Conservation (phyloP, 176 grass and related monocot genomes). For the Musa itinerans region DNA sequence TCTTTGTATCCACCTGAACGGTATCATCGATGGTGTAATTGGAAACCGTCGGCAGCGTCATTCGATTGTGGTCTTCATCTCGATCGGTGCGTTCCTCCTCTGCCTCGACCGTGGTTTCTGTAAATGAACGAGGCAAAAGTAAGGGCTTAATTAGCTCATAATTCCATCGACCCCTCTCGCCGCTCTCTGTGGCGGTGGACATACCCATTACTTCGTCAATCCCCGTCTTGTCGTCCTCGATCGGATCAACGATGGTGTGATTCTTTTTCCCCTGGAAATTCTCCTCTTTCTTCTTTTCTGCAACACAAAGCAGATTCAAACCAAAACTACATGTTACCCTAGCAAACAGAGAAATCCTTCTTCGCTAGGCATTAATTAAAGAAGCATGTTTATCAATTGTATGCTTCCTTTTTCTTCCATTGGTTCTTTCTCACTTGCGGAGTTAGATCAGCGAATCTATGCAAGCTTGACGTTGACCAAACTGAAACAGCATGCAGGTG, state of each 20-base stretch:
- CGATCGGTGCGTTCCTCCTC: neutral
- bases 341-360: too few species aligned
- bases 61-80: neutral
- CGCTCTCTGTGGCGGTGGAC: too few species aligned
- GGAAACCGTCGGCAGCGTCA: conserved; percentile 67
- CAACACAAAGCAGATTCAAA: neutral
- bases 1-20: conserved; percentile 18
- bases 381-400: too few species aligned
- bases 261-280: neutral
- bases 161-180: too few species aligned
- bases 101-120: neutral
- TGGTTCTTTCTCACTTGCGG: too few species aligned
- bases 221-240: neutral
- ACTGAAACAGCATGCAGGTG: too few species aligned
- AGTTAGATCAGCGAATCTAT: too few species aligned
- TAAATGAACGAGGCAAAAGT: neutral
- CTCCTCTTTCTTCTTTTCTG: neutral
- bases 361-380: too few species aligned
- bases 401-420: too few species aligned
- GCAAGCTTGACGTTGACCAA: too few species aligned
- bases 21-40: conserved; percentile 70
- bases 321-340: too few species aligned
- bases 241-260: neutral
- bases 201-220: neutral
- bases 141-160: neutral